Conservation (phyloP, 768 basidiomycete species). For the Daedaleopsis nitida region DNA sequence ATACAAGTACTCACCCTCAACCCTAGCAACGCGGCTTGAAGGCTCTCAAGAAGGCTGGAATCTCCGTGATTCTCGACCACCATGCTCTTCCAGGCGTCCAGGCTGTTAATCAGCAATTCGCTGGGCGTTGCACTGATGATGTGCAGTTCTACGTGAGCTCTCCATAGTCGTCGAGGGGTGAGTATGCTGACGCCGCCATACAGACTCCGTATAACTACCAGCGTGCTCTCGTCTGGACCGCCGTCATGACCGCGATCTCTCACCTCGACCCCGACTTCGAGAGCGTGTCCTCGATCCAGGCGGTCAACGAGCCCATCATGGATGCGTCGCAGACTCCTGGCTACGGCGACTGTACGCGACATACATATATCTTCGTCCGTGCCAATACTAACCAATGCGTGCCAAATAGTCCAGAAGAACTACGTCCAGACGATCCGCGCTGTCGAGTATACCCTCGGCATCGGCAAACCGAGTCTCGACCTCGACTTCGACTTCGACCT, state of each 20-base stretch:
- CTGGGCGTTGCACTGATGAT: constrained; percentile 67
- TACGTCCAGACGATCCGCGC: constrained; percentile 71
- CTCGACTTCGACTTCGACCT: constrained; percentile 10
- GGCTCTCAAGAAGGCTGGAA: constrained; percentile 62
- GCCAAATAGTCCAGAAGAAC: constrained; percentile 59
- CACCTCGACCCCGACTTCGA: constrained; percentile 70
- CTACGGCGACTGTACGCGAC: constrained; percentile 63
- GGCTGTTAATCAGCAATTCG: constrained; percentile 59
- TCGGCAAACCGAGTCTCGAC: constrained; percentile 40
- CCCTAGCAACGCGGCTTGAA: constrained; percentile 60
- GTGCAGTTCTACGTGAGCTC: constrained; percentile 71
- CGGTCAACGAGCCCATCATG: constrained; percentile 80
- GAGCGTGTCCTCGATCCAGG: constrained; percentile 70
- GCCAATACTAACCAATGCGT: not conserved
- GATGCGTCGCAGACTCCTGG: constrained; percentile 66
- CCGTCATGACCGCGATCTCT: constrained; percentile 72
- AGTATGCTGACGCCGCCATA: not conserved
- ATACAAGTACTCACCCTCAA: not conserved
- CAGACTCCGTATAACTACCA: constrained; percentile 74
- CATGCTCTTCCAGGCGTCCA: constrained; percentile 76
- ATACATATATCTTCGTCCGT: not conserved
- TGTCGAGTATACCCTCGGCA: constrained; percentile 62
- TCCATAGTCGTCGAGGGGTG: not conserved
- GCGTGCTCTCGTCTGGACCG: constrained; percentile 78
- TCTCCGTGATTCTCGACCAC: constrained; percentile 67